These are phyloP conservation scores for Trifolium subterraneum DNA, from an alignment of 306 rosid species.

Conservation along the genomic window DNA sequence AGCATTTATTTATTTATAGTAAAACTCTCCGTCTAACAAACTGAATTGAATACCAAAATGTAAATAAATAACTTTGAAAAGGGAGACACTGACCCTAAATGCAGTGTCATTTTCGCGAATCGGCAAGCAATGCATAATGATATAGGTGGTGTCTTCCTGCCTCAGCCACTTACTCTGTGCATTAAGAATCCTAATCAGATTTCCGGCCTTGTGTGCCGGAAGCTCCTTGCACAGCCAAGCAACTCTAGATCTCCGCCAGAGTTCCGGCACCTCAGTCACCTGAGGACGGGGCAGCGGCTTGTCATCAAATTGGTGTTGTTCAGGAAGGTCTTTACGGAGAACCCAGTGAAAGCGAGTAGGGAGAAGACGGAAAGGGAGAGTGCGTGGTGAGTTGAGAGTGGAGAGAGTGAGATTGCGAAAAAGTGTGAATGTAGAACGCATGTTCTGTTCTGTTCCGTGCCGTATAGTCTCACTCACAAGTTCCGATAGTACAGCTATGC, in stretches of 20 bases:
- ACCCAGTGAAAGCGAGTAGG: constrained; percentile 3
- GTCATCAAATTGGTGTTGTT: constrained; percentile 7
- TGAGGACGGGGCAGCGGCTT: constrained; percentile 43
- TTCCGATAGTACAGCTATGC: too few relatives aligned
- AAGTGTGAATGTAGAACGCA: constrained; percentile 41
- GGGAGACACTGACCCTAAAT: constrained; percentile 50
- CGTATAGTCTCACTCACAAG: too few relatives aligned
- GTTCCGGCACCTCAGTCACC: constrained; percentile 52
- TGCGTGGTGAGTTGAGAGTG: not conserved
- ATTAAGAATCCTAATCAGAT: constrained; percentile 61
- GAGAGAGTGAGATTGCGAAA: constrained; percentile 29
- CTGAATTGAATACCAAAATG: too few relatives aligned
- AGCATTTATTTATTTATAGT: too few relatives aligned
- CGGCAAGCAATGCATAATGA: constrained; percentile 78
- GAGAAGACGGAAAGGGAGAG: constrained; percentile 6
- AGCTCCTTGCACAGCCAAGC: constrained; percentile 63
- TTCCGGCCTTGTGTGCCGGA: constrained; percentile 49
- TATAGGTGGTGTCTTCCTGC: constrained; percentile 69
- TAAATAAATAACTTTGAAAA: too few relatives aligned
- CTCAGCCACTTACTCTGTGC: constrained; percentile 86
- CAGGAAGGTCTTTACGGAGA: constrained; percentile 5
- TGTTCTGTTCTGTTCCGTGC: too few relatives aligned
- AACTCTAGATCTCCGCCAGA: constrained; percentile 57
- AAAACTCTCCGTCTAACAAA: too few relatives aligned
- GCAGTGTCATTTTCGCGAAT: constrained; percentile 84